Evolutionary conservation across 2,329 filamentous ascomycete species (phyloP).

Genomic region (Nemania bipapillata): DNA sequence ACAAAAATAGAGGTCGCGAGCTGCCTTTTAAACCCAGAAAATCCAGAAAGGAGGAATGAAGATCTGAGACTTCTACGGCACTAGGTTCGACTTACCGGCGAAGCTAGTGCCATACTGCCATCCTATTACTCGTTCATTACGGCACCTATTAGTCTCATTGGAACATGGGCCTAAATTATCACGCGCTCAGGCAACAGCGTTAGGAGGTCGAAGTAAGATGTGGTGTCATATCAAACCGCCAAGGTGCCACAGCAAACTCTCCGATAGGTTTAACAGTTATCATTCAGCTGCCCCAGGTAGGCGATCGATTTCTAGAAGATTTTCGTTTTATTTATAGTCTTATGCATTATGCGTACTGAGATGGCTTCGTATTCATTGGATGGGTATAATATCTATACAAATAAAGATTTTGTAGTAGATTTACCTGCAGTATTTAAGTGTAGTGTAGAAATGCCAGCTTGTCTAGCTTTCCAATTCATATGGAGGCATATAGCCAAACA

Average conservation of each 20-base stretch:
- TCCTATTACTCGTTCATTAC: not conserved
- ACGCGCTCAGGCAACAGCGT: not conserved
- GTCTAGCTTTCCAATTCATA: no score
- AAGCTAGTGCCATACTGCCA: not conserved
- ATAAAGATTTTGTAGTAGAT: no score
- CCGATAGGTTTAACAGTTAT: not conserved
- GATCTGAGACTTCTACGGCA: not conserved
- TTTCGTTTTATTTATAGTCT: not conserved
- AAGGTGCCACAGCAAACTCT: not conserved
- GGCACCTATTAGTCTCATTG: not conserved
- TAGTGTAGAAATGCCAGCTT: no score
- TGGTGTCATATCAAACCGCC: not conserved
- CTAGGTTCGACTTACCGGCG: not conserved
- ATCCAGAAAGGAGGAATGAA: not conserved
- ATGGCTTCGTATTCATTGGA: not conserved
- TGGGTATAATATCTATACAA: no score
- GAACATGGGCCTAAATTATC: slow-evolving; percentile 1
- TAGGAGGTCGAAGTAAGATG: not conserved
- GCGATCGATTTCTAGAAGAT: slow-evolving; percentile 34
- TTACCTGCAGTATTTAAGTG: no score
- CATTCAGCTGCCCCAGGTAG: not conserved
- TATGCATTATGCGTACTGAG: not conserved
- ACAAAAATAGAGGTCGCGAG: not conserved
- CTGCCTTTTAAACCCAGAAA: slow-evolving; percentile 17
- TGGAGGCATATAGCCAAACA: no score